Evolutionary conservation across 352 stramenopile genomes (phyloP).

Genomic region (Globisporangium okanoganense): DNA sequence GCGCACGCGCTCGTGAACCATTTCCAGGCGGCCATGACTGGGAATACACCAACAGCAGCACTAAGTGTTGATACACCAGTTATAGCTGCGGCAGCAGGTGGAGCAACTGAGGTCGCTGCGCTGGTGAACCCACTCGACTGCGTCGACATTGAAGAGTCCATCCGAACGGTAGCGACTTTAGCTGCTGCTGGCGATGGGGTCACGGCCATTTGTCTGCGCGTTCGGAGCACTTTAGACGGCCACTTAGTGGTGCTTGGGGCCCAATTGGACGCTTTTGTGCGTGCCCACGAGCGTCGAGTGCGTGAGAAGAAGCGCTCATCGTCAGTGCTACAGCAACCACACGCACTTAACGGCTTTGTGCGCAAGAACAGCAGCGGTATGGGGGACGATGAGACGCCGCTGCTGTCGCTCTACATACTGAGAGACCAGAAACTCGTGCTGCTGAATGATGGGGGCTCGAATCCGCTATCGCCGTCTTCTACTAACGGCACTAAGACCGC

Average conservation of each 20-base stretch:
- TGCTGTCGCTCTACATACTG: slow-evolving; percentile 12
- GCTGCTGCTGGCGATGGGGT: background rate
- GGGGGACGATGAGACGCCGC: background rate
- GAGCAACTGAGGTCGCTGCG: background rate
- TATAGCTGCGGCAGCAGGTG: no score
- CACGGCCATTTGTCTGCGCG: slow-evolving; percentile 2
- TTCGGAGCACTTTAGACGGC: slow-evolving; percentile 9
- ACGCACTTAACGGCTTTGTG: background rate
- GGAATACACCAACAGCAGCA: background rate
- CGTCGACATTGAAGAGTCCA: slow-evolving; percentile 13
- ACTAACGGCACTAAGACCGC: background rate
- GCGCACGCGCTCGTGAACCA: slow-evolving; percentile 18
- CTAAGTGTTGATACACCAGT: background rate
- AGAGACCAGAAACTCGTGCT: slow-evolving; percentile 11
- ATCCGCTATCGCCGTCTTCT: background rate
- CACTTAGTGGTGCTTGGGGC: slow-evolving; percentile 16
- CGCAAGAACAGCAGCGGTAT: slow-evolving; percentile 3
- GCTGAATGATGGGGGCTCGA: background rate
- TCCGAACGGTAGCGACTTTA: slow-evolving; percentile 5
- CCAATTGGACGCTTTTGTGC: slow-evolving; percentile 13
- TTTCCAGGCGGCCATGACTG: slow-evolving; percentile 1
- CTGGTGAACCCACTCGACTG: slow-evolving; percentile 9
- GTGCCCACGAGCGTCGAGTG: slow-evolving; percentile 6
- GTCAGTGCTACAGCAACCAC: background rate
- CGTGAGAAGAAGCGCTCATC: background rate